These are phyloP conservation scores for Erodium maritimum DNA, from an alignment of 345 rosid species.

Conservation along the genomic window DNA sequence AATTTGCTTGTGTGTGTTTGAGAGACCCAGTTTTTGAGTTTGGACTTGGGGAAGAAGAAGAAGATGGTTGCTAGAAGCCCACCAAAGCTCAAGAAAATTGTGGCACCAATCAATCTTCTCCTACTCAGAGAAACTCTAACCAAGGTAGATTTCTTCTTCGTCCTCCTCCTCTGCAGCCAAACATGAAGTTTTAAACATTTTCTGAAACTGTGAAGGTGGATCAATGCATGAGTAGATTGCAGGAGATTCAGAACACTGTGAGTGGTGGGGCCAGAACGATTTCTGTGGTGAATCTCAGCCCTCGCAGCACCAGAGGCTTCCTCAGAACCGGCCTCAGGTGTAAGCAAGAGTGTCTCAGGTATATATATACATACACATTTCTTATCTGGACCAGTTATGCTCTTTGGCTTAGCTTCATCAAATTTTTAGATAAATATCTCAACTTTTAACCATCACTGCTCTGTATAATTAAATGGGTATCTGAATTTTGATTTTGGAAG, in stretches of 20 bases:
- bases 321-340: slow-evolving; percentile 84
- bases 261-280: slow-evolving; percentile 76
- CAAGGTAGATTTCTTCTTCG: slow-evolving; percentile 30
- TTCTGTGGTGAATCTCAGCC: slow-evolving; percentile 74
- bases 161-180: too few relatives aligned
- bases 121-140: slow-evolving; percentile 68
- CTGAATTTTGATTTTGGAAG: too few relatives aligned
- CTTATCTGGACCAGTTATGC: too few relatives aligned
- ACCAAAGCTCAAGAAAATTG: slow-evolving; percentile 64
- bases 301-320: slow-evolving; percentile 77
- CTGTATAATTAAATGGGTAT: too few relatives aligned
- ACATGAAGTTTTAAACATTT: too few relatives aligned
- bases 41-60: too few relatives aligned
- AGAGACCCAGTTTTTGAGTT: too few relatives aligned
- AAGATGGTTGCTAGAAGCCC: slow-evolving; percentile 90
- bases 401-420: too few relatives aligned
- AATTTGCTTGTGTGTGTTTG: too few relatives aligned
- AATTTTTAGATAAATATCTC: too few relatives aligned
- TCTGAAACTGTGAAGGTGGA: slow-evolving; percentile 59
- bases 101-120: slow-evolving; percentile 66
- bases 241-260: slow-evolving; percentile 84
- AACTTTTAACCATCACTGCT: too few relatives aligned
- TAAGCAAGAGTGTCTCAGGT: slow-evolving; percentile 95
- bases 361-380: too few relatives aligned
- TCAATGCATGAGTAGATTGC: slow-evolving; percentile 82